Percentiles rank a stretch among this genome's conserved stretches.
Conservation (phyloP, 441 rosid species). For the Corymbia calophylla region DNA sequence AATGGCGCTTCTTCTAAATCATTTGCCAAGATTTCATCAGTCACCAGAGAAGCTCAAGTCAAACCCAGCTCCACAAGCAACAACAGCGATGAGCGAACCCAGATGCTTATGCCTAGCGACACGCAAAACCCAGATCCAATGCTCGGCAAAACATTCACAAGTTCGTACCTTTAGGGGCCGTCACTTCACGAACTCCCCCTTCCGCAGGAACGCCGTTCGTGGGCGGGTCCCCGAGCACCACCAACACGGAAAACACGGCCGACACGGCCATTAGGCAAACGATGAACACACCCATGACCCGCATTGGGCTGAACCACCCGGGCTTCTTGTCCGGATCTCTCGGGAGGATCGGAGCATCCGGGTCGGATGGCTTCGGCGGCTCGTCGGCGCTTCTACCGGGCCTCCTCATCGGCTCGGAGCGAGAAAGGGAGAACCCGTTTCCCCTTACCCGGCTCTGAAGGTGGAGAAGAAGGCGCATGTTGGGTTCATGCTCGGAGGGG, state of each 20-base stretch:
- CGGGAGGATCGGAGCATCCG: not conserved
- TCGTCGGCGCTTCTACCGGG: constrained; percentile 15
- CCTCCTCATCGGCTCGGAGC: constrained; percentile 19
- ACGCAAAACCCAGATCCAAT: not conserved
- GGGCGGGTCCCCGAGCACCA: constrained; percentile 36
- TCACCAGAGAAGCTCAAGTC: not conserved
- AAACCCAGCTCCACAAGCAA: not conserved
- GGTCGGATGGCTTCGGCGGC: constrained; percentile 1
- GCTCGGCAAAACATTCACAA: not conserved
- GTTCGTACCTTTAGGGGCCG: constrained; percentile 17
- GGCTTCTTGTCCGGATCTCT: constrained; percentile 20
- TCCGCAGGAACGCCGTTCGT: constrained; percentile 15
- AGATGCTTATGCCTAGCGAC: not conserved
- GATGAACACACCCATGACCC: constrained; percentile 25
- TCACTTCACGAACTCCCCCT: not conserved
- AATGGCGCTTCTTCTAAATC: not conserved
- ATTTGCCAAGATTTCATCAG: not conserved
- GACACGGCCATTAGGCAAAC: constrained; percentile 24
- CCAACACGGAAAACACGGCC: constrained; percentile 28
- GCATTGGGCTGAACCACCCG: constrained; percentile 11
- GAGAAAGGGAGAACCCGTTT: not conserved
- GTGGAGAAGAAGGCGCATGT: not conserved
- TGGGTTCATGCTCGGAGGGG: not conserved
- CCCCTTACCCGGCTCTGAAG: not conserved
- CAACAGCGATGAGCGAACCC: not conserved